Percentiles rank a stretch among this genome's conserved stretches.
Evolutionary conservation across 139 green algal genomes (phyloP).

Genomic region (Chlorella sp.): DNA sequence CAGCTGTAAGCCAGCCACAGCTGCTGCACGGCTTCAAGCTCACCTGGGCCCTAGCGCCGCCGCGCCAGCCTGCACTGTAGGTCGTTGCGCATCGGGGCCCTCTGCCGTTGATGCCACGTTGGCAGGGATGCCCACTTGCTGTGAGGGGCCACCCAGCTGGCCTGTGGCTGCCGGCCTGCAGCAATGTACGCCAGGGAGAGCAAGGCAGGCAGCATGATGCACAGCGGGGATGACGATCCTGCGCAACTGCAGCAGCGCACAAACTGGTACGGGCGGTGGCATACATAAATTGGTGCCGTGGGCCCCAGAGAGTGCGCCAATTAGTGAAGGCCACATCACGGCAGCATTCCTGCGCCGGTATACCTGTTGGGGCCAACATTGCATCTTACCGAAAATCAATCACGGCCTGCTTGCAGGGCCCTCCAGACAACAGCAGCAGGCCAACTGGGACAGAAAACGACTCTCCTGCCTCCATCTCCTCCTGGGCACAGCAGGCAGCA

Average conservation of each 20-base stretch:
- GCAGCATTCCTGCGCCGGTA: too few relatives aligned
- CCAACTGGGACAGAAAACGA: conserved; percentile 31
- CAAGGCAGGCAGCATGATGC: too few relatives aligned
- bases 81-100: not conserved
- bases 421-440: conserved; percentile 15
- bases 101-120: not conserved
- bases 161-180: conserved; percentile 38
- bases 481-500: not conserved
- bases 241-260: too few relatives aligned
- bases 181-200: not conserved
- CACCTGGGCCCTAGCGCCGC: not conserved
- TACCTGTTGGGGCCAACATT: not conserved
- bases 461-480: not conserved
- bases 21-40: not conserved
- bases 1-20: not conserved
- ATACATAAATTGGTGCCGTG: too few relatives aligned
- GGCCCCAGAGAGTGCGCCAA: too few relatives aligned
- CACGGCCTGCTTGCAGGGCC: not conserved
- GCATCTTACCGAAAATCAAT: conserved; percentile 29
- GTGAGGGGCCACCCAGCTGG: conserved; percentile 5
- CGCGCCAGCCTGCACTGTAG: not conserved
- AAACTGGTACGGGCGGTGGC: too few relatives aligned
- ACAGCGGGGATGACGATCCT: too few relatives aligned
- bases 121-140: conserved; percentile 22
- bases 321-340: too few relatives aligned